Conservation (phyloP, 1,139 yeast genomes). For the Taphrina confusa region DNA sequence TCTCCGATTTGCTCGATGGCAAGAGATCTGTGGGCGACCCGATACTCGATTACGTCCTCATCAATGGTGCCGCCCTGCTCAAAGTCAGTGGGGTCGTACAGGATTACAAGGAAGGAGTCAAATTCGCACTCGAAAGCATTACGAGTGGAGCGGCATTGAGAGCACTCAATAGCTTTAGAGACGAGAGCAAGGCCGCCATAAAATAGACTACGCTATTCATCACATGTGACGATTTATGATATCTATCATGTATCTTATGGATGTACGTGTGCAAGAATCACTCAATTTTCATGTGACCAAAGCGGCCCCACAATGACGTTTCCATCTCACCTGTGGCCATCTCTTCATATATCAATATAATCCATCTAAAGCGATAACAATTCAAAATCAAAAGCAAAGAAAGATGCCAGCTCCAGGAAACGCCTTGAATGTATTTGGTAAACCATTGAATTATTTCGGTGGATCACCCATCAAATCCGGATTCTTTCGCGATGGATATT, state of each 20-base stretch:
- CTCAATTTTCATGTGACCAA: slow-evolving; percentile 2
- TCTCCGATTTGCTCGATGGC: slow-evolving; percentile 55
- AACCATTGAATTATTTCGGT: slow-evolving; percentile 26
- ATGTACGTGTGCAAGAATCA: too few species aligned
- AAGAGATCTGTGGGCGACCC: slow-evolving; percentile 60
- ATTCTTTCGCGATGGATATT: slow-evolving; percentile 33
- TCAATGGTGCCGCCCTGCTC: slow-evolving; percentile 86
- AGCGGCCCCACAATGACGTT: slow-evolving; percentile 3
- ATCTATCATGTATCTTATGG: too few species aligned
- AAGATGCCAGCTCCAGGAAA: slow-evolving; percentile 24
- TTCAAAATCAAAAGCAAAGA: background rate
- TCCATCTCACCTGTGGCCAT: background rate
- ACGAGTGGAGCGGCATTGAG: slow-evolving; percentile 63
- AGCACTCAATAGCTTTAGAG: slow-evolving; percentile 61
- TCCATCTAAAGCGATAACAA: too few species aligned
- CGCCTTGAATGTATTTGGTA: slow-evolving; percentile 19
- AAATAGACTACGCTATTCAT: too few species aligned
- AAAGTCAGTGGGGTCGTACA: slow-evolving; percentile 69
- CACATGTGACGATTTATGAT: too few species aligned
- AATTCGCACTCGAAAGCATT: slow-evolving; percentile 68
- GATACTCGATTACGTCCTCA: slow-evolving; percentile 76
- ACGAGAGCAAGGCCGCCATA: slow-evolving; percentile 47
- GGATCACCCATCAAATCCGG: slow-evolving; percentile 29
- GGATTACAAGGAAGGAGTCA: slow-evolving; percentile 76
- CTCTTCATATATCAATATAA: background rate